Evolutionary conservation across 305 asterid species (phyloP).

Genomic region (Fraxinus ornus): DNA sequence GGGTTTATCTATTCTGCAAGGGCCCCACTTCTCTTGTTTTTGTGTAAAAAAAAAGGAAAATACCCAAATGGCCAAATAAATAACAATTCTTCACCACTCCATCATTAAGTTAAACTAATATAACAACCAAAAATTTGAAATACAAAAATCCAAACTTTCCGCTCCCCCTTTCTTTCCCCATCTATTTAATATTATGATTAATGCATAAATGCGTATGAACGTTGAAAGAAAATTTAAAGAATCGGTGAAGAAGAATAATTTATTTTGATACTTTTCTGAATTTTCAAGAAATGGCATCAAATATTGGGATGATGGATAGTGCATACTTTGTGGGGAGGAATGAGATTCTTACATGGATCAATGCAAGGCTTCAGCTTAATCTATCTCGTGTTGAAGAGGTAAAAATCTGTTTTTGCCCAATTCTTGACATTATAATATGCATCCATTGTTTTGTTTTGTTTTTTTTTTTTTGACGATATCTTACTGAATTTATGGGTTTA

Average conservation of each 20-base stretch:
- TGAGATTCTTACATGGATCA: constrained; percentile 85
- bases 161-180: constrained; percentile 19
- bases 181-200: no score
- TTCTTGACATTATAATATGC: constrained; percentile 1
- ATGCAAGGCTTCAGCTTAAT: constrained; percentile 74
- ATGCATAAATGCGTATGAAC: neutral
- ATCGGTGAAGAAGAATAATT: constrained; percentile 7
- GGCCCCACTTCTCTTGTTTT: no score
- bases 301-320: constrained; percentile 89
- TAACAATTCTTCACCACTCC: constrained; percentile 16
- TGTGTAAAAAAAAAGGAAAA: no score
- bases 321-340: constrained; percentile 92
- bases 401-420: neutral
- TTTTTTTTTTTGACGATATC: neutral
- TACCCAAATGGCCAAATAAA: neutral
- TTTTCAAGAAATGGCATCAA: constrained; percentile 50
- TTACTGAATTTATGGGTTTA: neutral
- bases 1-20: no score
- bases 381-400: constrained; percentile 90
- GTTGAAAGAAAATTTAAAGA: neutral
- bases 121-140: constrained; percentile 37
- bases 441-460: neutral
- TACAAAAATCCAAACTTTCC: constrained; percentile 40
- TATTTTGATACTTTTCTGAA: neutral
- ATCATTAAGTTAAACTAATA: constrained; percentile 6